A percentile compares a stretch with the other conserved stretches of the same genome.
These are phyloP conservation scores for Murraya koenigii DNA, from an alignment of 345 rosid genomes.

Conservation along the genomic window DNA sequence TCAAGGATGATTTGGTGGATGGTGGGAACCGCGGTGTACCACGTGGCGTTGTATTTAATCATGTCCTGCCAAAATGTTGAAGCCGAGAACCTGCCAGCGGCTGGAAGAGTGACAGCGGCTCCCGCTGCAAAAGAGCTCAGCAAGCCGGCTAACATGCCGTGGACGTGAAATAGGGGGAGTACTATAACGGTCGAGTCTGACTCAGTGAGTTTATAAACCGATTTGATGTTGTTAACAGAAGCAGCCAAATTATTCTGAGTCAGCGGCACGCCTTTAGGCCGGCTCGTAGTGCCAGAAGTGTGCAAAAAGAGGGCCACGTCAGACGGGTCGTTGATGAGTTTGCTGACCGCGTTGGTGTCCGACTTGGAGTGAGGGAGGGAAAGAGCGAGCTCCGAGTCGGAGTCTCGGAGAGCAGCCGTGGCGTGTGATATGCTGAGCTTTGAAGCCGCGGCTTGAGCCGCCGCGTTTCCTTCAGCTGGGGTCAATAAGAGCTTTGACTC, in stretches of 20 bases:
- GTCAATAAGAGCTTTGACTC: slow-evolving; percentile 59
- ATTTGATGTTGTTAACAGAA: slow-evolving; percentile 50
- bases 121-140: slow-evolving; percentile 75
- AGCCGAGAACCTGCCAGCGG: slow-evolving; percentile 80
- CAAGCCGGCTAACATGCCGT: slow-evolving; percentile 73
- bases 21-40: slow-evolving; percentile 93
- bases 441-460: slow-evolving; percentile 62
- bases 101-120: slow-evolving; percentile 75
- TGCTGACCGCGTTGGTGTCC: slow-evolving; percentile 13
- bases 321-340: slow-evolving; percentile 46
- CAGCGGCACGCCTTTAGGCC: slow-evolving; percentile 74
- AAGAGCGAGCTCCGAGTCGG: slow-evolving; percentile 31
- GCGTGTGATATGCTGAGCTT: slow-evolving; percentile 54
- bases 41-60: slow-evolving; percentile 66
- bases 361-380: slow-evolving; percentile 26
- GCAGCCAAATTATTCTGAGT: slow-evolving; percentile 62
- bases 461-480: slow-evolving; percentile 38
- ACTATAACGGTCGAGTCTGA: slow-evolving; percentile 79
- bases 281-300: slow-evolving; percentile 79
- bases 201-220: slow-evolving; percentile 69
- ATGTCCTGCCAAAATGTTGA: slow-evolving; percentile 82
- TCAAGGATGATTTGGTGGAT: slow-evolving; percentile 87
- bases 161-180: slow-evolving; percentile 84
- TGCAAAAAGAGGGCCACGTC: slow-evolving; percentile 70
- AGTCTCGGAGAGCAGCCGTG: slow-evolving; percentile 30